Percentiles rank a stretch among this genome's conserved stretches.
Conservation (phyloP, 345 rosid species). For the Turritis glabra region DNA sequence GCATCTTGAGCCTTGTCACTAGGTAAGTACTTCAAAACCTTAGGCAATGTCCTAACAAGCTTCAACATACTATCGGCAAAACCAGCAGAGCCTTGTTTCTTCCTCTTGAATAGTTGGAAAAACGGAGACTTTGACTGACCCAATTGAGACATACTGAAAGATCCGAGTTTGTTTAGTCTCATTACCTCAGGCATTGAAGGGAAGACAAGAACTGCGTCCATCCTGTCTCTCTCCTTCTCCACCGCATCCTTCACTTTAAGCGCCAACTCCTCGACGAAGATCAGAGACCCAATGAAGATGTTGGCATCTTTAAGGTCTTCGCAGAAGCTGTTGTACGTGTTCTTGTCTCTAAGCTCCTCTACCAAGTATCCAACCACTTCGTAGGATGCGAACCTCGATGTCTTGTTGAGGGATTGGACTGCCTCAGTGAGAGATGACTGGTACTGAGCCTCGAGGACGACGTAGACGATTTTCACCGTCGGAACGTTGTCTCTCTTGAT, state of each 20-base stretch:
- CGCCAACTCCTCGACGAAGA: constrained; percentile 94
- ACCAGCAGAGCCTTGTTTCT: constrained; percentile 84
- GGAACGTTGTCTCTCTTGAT: constrained; percentile 69
- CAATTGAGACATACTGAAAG: constrained; percentile 95
- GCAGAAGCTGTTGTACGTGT: constrained; percentile 72
- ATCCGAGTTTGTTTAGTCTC: constrained; percentile 96
- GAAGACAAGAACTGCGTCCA: constrained; percentile 95
- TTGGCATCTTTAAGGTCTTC: constrained; percentile 89
- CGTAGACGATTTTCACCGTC: constrained; percentile 81
- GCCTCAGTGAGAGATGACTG: constrained; percentile 89
- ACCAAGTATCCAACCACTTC: constrained; percentile 97
- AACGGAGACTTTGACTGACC: constrained; percentile 95
- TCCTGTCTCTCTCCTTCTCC: constrained; percentile 92
- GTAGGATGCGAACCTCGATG: constrained; percentile 57
- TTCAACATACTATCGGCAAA: constrained; percentile 97
- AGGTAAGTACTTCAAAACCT: constrained; percentile 95
- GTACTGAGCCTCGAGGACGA: constrained; percentile 97
- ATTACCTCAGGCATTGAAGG: constrained; percentile 99
- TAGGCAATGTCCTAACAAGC: constrained; percentile 91
- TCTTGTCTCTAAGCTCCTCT: constrained; percentile 83
- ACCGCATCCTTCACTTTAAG: constrained; percentile 84
- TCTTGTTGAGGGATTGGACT: constrained; percentile 68
- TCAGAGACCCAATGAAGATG: constrained; percentile 89
- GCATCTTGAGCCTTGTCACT: constrained; percentile 99
- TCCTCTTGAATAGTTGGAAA: constrained; percentile 88